These are phyloP conservation scores for Hydnum rufescens DNA, from an alignment of 768 basidiomycete genomes.

Conservation along the genomic window DNA sequence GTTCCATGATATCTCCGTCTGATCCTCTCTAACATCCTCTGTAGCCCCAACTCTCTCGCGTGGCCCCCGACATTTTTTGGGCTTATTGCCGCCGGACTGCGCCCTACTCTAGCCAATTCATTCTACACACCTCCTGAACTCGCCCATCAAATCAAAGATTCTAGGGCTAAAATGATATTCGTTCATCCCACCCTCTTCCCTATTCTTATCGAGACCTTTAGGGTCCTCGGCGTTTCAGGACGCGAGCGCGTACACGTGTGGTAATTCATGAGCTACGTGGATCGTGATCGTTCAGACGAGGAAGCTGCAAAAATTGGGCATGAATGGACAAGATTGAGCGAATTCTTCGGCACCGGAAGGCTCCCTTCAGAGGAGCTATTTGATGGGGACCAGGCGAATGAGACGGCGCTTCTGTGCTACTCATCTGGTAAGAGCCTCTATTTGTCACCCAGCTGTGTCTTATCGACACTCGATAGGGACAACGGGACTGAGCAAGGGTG, in stretches of 20 bases:
- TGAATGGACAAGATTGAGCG: conserved; percentile 20
- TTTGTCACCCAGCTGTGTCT: too few relatives aligned
- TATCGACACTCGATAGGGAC: too few relatives aligned
- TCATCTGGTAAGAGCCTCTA: too few relatives aligned
- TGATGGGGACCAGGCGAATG: conserved; percentile 30
- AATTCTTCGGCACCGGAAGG: conserved; percentile 31
- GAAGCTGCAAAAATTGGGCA: conserved; percentile 1
- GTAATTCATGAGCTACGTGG: conserved; percentile 27
- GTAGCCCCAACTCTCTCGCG: conserved; percentile 41
- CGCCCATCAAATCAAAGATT: conserved; percentile 48
- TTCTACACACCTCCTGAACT: conserved; percentile 51
- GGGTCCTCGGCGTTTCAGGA: conserved; percentile 26
- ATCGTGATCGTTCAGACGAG: neutral
- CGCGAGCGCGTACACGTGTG: conserved; percentile 33
- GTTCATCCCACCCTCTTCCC: conserved; percentile 40
- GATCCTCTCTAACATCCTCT: neutral
- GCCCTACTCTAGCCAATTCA: conserved; percentile 54
- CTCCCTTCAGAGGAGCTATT: conserved; percentile 37
- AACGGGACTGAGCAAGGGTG: conserved; percentile 57
- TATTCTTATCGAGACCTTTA: conserved; percentile 37
- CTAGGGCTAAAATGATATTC: conserved; percentile 41
- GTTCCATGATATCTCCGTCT: neutral
- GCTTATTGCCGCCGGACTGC: conserved; percentile 42
- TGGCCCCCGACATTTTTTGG: conserved; percentile 30
- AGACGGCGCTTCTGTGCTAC: conserved; percentile 50